Evolutionary conservation across 176 grass and related monocot genomes (phyloP), one percentile per base, ranked within the genome.

Genomic region (Chrysopogon serrulatus): DNA sequence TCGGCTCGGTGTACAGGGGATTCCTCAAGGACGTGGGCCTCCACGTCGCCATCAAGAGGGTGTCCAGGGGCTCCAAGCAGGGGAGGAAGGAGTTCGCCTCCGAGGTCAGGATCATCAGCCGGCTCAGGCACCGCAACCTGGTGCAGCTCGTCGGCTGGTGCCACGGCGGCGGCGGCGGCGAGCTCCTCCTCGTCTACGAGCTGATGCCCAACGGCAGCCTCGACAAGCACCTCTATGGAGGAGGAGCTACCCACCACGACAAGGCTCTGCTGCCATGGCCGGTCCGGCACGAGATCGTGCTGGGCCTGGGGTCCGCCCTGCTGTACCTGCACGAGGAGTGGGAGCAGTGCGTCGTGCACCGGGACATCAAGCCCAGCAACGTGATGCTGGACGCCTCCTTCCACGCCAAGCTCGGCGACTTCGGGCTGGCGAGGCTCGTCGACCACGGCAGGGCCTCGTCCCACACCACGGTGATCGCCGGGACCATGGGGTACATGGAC

Each of bases 91-190:
- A 92, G 87, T 92, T 64, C 33, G 59, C 82, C 18, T 54, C 87
- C 0, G 93, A 95, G 87, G 88, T 92, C 68, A 57, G 34, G 5
- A 92, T 92, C 71, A 95, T 95, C 28, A 90, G 88, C 88, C 88
- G 83, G 3, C 74, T 88, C 3, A 11, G 92, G 51, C 92, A 90
- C 45, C 92, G 83, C 1, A 90, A 94, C 74, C 76, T 94, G 0
- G 92, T 96, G 31, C 88, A 91, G 71, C 84, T 96, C 72, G 74
- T 89, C 8, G 91, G 94, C 12, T 96, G 91, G 91, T 96, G 94
- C 86, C 91, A 96, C 1, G 84, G 81, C 16, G 35, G 77, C n/a
- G n/a, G n/a, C n/a, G n/a, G n/a, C 30, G 64, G 85, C 10, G 79
- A 85, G 33, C 61, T 91, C 4, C 90, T 89, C 18, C 82, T 84